Conservation (phyloP, 2,329 filamentous ascomycete genomes). For the Exophiala dermatitidis region DNA sequence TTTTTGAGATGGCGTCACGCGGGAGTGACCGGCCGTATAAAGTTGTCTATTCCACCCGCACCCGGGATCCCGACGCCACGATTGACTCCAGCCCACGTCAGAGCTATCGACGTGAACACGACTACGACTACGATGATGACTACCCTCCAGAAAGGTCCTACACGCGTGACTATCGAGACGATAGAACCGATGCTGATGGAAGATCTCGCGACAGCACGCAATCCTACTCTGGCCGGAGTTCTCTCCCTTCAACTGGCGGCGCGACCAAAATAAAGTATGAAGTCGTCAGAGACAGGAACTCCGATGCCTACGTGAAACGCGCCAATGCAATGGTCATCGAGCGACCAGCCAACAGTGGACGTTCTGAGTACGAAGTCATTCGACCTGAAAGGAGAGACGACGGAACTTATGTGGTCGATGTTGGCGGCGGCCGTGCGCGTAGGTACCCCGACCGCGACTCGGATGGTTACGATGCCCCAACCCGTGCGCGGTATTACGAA, state of each 20-base stretch:
- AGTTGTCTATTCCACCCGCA: conserved; percentile 19
- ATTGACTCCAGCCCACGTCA: conserved; percentile 6
- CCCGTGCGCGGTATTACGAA: conserved; percentile 6
- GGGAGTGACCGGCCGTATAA: conserved; percentile 21
- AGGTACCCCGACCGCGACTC: conserved; percentile 9
- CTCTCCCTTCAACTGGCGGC: not conserved
- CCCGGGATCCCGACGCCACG: conserved; percentile 2
- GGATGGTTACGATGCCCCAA: conserved; percentile 4
- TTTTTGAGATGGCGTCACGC: conserved; percentile 10
- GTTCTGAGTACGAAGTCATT: conserved; percentile 21
- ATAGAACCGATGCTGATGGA: conserved; percentile 13
- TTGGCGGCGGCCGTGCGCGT: conserved; percentile 3
- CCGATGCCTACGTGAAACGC: conserved; percentile 19
- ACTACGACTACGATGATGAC: conserved; percentile 9
- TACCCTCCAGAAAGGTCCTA: conserved; percentile 7
- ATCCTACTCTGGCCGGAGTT: not conserved
- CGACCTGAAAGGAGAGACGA: conserved; percentile 17
- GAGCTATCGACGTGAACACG: conserved; percentile 7
- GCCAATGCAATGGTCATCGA: conserved; percentile 16
- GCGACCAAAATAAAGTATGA: conserved; percentile 19
- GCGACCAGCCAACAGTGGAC: conserved; percentile 7
- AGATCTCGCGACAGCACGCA: conserved; percentile 7
- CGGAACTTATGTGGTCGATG: conserved; percentile 19
- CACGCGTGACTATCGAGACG: conserved; percentile 15
- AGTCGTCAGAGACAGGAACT: conserved; percentile 16